A percentile compares a stretch with the other conserved stretches of the same genome.
Conservation (phyloP, 2,329 filamentous ascomycete genomes). For the Aspergillus udagawae region DNA sequence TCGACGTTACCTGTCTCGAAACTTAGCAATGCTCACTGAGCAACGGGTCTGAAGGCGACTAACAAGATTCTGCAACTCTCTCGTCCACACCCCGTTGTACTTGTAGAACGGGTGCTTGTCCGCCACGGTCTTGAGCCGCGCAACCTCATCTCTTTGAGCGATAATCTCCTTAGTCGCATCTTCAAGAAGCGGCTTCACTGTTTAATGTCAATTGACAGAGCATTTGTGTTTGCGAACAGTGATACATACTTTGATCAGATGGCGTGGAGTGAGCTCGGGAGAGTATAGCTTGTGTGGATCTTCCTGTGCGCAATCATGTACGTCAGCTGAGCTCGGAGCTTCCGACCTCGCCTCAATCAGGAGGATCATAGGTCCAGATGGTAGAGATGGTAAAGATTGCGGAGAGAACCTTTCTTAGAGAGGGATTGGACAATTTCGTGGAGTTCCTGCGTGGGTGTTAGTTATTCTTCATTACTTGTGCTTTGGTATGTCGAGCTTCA, state of each 20-base stretch:
- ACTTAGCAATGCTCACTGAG: constrained; percentile 1
- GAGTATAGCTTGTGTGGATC: constrained; percentile 75
- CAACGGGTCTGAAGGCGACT: constrained; percentile 28
- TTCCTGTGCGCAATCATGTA: constrained; percentile 45
- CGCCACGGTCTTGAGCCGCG: constrained; percentile 66
- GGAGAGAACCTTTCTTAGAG: constrained; percentile 63
- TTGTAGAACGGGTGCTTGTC: constrained; percentile 96
- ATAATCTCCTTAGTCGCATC: constrained; percentile 67
- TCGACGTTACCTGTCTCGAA: constrained; percentile 49
- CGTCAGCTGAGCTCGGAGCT: not conserved
- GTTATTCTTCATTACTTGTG: not conserved
- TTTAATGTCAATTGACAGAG: not conserved
- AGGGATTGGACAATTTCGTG: constrained; percentile 75
- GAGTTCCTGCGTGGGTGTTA: constrained; percentile 55
- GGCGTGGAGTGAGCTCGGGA: constrained; percentile 88
- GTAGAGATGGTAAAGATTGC: not conserved
- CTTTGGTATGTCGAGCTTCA: not conserved
- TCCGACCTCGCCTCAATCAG: not conserved
- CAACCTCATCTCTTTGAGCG: constrained; percentile 67
- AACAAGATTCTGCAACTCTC: constrained; percentile 76
- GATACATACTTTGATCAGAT: constrained; percentile 53
- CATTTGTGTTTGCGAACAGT: not conserved
- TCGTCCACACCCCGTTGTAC: constrained; percentile 85
- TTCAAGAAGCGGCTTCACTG: constrained; percentile 66
- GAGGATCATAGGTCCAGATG: not conserved